Conservation (phyloP, 768 basidiomycete genomes). For the Asterophora lycoperdoides region DNA sequence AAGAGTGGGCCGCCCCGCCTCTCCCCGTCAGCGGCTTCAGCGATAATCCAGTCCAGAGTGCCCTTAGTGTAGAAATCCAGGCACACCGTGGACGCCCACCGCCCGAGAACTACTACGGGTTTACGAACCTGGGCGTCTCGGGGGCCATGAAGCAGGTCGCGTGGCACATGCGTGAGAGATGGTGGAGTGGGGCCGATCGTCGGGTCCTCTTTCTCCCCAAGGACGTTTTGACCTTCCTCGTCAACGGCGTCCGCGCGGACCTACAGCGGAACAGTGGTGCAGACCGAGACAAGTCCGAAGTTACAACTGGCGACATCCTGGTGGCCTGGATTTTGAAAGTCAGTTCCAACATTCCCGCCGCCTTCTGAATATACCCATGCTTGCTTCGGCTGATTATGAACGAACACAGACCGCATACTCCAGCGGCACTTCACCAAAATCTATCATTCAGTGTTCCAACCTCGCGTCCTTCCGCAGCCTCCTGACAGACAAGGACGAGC, state of each 20-base stretch:
- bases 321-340: conserved; percentile 41
- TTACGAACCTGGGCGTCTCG: conserved; percentile 25
- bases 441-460: conserved; percentile 32
- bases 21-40: conserved; percentile 29
- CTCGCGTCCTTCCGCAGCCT: conserved; percentile 34
- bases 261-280: conserved; percentile 12
- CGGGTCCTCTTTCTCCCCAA: conserved; percentile 32
- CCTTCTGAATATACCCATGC: background rate
- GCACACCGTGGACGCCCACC: background rate
- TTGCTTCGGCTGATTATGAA: background rate
- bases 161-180: conserved; percentile 33
- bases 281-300: conserved; percentile 17
- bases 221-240: conserved; percentile 23
- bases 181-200: conserved; percentile 33
- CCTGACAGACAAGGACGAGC: conserved; percentile 9
- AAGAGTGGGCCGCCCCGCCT: conserved; percentile 34
- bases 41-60: conserved; percentile 29
- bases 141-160: conserved; percentile 29
- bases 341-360: background rate
- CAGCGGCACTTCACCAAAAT: conserved; percentile 24
- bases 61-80: conserved; percentile 19
- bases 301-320: conserved; percentile 35
- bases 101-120: conserved; percentile 18
- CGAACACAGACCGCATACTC: conserved; percentile 31
- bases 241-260: conserved; percentile 26